Conservation (phyloP, 768 basidiomycete species). For the Suillus discolor region DNA sequence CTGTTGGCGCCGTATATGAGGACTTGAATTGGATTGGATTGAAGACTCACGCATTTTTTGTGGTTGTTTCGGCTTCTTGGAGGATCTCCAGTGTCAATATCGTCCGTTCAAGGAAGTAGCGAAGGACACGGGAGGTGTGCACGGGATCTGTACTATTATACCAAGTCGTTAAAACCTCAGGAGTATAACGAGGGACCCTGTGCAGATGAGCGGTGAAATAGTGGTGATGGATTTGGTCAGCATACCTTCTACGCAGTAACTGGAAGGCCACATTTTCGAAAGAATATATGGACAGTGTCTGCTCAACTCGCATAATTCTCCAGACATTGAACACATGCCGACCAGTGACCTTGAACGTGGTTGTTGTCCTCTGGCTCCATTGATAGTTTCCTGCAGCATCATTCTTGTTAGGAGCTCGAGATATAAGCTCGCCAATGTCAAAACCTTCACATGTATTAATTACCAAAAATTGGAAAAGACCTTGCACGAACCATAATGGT, state of each 20-base stretch:
- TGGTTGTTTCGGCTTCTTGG: constrained; percentile 77
- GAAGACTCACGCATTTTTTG: constrained; percentile 79
- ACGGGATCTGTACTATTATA: constrained; percentile 60
- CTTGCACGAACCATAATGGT: constrained; percentile 50
- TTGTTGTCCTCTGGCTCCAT: constrained; percentile 75
- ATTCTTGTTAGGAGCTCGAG: constrained; percentile 63
- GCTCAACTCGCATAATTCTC: constrained; percentile 89
- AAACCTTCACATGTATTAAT: constrained; percentile 49
- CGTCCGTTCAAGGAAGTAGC: constrained; percentile 67
- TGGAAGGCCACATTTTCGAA: constrained; percentile 92
- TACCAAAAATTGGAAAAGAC: constrained; percentile 5
- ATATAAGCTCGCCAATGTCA: constrained; percentile 71
- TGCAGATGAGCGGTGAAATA: constrained; percentile 6
- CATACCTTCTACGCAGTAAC: constrained; percentile 70
- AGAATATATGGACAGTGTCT: constrained; percentile 74
- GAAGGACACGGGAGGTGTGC: constrained; percentile 56
- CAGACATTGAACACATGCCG: constrained; percentile 92
- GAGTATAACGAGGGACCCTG: constrained; percentile 79
- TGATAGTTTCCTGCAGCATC: constrained; percentile 47
- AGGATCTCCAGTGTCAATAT: constrained; percentile 77
- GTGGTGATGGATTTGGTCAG: constrained; percentile 15
- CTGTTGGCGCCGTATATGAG: constrained; percentile 41
- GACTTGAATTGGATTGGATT: not conserved
- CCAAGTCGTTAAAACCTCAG: constrained; percentile 66
- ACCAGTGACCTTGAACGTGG: constrained; percentile 83